Evolutionary conservation across 768 basidiomycete species (phyloP), one percentile per base, ranked within the genome.

Genomic region (Saitozyma sp.): DNA sequence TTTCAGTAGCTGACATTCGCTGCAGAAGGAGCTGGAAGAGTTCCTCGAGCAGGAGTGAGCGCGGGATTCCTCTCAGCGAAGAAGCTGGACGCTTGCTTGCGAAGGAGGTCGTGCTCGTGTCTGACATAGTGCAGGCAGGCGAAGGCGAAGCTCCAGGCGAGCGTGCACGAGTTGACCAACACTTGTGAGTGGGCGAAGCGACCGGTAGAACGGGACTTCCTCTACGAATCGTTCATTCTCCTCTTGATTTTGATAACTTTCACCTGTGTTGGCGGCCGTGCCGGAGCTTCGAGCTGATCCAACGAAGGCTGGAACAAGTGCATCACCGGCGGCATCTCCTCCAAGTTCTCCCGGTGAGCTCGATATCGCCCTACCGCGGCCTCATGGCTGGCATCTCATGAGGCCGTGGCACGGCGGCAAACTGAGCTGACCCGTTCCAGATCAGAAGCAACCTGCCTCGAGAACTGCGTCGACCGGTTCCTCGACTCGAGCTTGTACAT

Each of bases 391-490:
- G 14, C 2, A 48, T 3, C 14, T 3, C 3, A 48, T 48, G 11
- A 13, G 14, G 54, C 2, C 8, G 4, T 19, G 3, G 14, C n/a
- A 53, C 0, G 6, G 39, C 39, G 9, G 9, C 8, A 5, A 9
- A 13, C 29, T 29, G 41, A 39, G 48, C 58, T 64, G 39, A 61
- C 55, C 10, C 16, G 11, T 14, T 37, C 14, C 38, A 68, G 72
- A 46, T 81, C 85, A 46, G 94, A 97, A 81, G 86, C 89, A 71
- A 83, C 82, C 59, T 97, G 94, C 77, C 84, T 97, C 54, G 82
- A 84, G 57, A 93, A 94, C 80, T 96, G 94, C 75, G 92, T 95
- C 54, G 90, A 91, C 61, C 84, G 93, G 61, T 97, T 96, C 82
- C 82, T 97, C 70, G 94, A 97, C 81, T 86, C 87, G 43, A 89